Conservation (phyloP, 1,139 yeast species). For the Arxiozyma heterogenica region DNA sequence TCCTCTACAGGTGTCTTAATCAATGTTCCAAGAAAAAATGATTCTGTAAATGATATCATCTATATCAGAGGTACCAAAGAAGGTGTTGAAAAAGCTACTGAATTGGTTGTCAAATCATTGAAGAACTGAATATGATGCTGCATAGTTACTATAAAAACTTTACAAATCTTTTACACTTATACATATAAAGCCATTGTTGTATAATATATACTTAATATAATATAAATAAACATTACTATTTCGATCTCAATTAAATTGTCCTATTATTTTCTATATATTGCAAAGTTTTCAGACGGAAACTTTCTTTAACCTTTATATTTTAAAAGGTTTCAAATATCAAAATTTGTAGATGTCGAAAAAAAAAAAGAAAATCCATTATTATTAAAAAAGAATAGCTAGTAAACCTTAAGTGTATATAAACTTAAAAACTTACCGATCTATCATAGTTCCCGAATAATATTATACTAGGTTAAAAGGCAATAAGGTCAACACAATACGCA, state of each 20-base stretch:
- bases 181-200: not conserved
- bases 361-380: too few species aligned
- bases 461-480: not conserved
- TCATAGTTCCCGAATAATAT: too few species aligned
- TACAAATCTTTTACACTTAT: not conserved
- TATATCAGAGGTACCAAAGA: conserved; percentile 37
- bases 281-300: not conserved
- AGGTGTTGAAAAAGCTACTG: conserved; percentile 37
- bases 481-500: not conserved
- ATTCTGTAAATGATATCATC: conserved; percentile 41
- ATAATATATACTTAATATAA: not conserved
- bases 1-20: conserved; percentile 49
- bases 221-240: not conserved
- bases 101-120: conserved; percentile 27
- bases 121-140: conserved; percentile 9
- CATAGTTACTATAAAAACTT: not conserved
- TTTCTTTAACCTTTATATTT: too few species aligned
- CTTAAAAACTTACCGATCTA: too few species aligned
- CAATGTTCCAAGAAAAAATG: conserved; percentile 53
- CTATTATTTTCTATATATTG: not conserved
- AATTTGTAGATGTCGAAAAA: not conserved
- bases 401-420: not conserved
- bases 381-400: too few species aligned
- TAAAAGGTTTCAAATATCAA: too few species aligned
- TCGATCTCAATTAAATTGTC: not conserved